These are phyloP conservation scores for Gnomoniopsis smithogilvyi DNA, from an alignment of 2,329 filamentous ascomycete genomes.

Conservation along the genomic window DNA sequence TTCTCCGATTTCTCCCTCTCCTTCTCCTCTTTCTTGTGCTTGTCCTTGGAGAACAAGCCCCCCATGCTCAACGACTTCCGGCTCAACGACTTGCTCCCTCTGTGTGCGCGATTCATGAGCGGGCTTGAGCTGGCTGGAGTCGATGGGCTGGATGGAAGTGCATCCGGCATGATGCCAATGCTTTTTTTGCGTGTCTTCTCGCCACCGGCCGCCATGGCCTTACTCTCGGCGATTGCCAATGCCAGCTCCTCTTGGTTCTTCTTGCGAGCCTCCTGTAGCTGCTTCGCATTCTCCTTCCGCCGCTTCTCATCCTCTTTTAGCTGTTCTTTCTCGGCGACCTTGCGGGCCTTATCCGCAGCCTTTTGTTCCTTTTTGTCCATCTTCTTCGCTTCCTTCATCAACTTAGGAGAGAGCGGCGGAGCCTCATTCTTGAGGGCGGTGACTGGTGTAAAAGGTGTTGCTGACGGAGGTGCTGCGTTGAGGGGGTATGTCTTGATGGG, in stretches of 20 bases:
- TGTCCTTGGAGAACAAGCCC: conserved; percentile 42
- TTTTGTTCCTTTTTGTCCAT: conserved; percentile 68
- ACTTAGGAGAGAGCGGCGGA: conserved; percentile 22
- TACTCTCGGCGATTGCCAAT: conserved; percentile 64
- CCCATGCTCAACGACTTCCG: conserved; percentile 71
- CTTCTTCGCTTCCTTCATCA: conserved; percentile 59
- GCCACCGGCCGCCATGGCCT: conserved; percentile 55
- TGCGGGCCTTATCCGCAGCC: conserved; percentile 47
- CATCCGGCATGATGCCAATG: conserved; percentile 33
- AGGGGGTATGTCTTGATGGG: conserved; percentile 23
- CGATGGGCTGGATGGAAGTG: conserved; percentile 21
- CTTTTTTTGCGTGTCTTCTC: conserved; percentile 39
- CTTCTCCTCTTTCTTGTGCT: conserved; percentile 32
- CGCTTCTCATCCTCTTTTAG: conserved; percentile 42
- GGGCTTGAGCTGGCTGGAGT: conserved; percentile 22
- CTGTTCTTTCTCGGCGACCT: conserved; percentile 43
- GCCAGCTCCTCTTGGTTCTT: conserved; percentile 61
- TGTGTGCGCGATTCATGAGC: conserved; percentile 64
- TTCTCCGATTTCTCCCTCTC: conserved; percentile 27
- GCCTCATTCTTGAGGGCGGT: conserved; percentile 56
- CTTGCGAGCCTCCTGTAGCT: conserved; percentile 37
- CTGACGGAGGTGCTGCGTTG: conserved; percentile 28
- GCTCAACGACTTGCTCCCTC: conserved; percentile 75
- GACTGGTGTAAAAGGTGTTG: conserved; percentile 17
- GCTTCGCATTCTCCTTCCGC: conserved; percentile 32